Percentiles rank a stretch among this genome's conserved stretches.
These are phyloP conservation scores for Pharus latifolius DNA, from an alignment of 176 grass and related monocot genomes.

Conservation along the genomic window DNA sequence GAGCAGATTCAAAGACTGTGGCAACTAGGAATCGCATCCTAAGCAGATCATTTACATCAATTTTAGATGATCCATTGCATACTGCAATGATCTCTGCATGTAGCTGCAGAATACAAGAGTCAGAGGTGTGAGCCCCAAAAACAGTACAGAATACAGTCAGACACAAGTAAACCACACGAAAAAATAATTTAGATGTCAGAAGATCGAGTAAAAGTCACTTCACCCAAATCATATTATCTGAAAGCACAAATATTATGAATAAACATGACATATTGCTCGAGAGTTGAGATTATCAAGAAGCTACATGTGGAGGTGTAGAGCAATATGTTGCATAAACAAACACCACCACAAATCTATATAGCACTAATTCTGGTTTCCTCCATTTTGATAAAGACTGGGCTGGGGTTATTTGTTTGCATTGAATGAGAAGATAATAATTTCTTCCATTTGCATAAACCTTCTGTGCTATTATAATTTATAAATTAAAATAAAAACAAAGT, in stretches of 20 bases:
- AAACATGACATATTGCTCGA: not conserved
- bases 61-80: conserved; percentile 21
- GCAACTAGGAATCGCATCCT: conserved; percentile 75
- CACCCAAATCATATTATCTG: not conserved
- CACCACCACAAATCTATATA: no score
- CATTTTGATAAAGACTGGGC: no score
- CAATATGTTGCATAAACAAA: not conserved
- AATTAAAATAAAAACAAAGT: no score
- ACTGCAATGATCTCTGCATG: conserved; percentile 48
- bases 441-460: no score
- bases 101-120: conserved; percentile 40
- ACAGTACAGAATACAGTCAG: not conserved
- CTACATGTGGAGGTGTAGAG: not conserved
- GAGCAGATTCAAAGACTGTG: conserved; percentile 87
- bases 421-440: not conserved
- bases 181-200: not conserved
- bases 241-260: not conserved
- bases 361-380: no score
- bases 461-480: no score
- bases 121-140: not conserved
- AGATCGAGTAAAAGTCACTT: not conserved
- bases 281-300: not conserved
- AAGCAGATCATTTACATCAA: conserved; percentile 36
- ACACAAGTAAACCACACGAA: not conserved
- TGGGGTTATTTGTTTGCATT: no score